These are phyloP conservation scores for Prunus mume DNA, from an alignment of 306 rosid genomes.

Conservation along the genomic window DNA sequence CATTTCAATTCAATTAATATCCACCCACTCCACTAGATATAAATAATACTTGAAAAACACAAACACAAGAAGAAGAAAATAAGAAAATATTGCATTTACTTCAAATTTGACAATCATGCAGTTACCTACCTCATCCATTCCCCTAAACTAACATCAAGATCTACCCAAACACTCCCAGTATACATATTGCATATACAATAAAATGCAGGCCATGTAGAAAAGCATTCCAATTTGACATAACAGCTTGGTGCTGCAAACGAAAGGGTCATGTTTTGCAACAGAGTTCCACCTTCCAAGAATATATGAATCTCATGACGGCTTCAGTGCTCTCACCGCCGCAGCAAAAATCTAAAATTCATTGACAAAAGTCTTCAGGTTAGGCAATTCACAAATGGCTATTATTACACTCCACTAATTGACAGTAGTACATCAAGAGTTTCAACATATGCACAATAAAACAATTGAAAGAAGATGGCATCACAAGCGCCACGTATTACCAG, in stretches of 20 bases:
- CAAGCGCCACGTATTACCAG: not conserved
- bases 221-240: not conserved
- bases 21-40: too few species aligned
- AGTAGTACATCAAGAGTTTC: not conserved
- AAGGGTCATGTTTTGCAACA: not conserved
- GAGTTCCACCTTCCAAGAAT: constrained; percentile 9
- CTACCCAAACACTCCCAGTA: not conserved
- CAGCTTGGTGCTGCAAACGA: not conserved
- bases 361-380: not conserved
- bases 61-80: too few species aligned
- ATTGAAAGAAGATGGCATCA: not conserved
- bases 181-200: not conserved
- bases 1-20: too few species aligned
- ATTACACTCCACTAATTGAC: not conserved
- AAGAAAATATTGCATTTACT: too few species aligned
- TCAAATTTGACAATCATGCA: not conserved
- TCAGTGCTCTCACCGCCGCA: constrained; percentile 44
- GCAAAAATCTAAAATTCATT: constrained; percentile 40
- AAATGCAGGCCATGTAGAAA: not conserved
- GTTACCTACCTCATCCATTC: not conserved
- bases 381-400: not conserved
- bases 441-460: not conserved
- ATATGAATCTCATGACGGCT: constrained; percentile 29
- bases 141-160: not conserved
- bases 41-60: too few species aligned